Conservation (phyloP, 352 stramenopile genomes). For the Globisporangium paroecandrum region DNA sequence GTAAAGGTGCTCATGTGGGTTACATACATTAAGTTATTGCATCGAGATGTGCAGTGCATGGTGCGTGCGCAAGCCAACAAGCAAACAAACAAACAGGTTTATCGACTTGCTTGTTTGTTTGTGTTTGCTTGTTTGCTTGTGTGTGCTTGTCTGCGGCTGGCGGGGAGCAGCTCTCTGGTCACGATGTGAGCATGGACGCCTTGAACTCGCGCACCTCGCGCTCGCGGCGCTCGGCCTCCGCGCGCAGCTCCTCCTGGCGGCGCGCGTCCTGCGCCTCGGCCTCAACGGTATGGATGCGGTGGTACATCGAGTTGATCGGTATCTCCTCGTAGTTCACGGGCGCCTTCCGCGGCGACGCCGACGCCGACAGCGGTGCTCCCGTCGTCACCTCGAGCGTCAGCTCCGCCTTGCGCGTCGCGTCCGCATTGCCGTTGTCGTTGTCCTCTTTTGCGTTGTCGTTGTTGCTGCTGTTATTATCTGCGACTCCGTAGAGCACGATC, state of each 20-base stretch:
- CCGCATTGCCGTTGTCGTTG: neutral
- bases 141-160: neutral
- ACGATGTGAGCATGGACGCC: constrained; percentile 28
- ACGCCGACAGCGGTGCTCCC: neutral
- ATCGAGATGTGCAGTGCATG: neutral
- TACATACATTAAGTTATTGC: neutral
- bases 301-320: constrained; percentile 73
- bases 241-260: constrained; percentile 37
- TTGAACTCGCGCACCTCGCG: constrained; percentile 67
- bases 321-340: constrained; percentile 48
- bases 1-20: neutral
- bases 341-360: constrained; percentile 22
- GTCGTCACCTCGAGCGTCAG: neutral
- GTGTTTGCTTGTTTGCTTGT: neutral
- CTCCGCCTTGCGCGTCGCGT: neutral
- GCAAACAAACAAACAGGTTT: neutral
- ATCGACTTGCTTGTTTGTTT: neutral
- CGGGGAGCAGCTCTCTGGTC: neutral
- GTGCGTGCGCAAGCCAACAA: neutral
- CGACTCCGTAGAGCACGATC: neutral
- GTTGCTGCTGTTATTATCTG: neutral
- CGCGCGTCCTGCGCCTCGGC: constrained; percentile 44
- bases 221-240: constrained; percentile 45
- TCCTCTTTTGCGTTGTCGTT: neutral
- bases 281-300: constrained; percentile 59